phyloP scores from a whole-genome alignment of 202 grass and related monocot species.

The Panicum virgatum region DNA sequence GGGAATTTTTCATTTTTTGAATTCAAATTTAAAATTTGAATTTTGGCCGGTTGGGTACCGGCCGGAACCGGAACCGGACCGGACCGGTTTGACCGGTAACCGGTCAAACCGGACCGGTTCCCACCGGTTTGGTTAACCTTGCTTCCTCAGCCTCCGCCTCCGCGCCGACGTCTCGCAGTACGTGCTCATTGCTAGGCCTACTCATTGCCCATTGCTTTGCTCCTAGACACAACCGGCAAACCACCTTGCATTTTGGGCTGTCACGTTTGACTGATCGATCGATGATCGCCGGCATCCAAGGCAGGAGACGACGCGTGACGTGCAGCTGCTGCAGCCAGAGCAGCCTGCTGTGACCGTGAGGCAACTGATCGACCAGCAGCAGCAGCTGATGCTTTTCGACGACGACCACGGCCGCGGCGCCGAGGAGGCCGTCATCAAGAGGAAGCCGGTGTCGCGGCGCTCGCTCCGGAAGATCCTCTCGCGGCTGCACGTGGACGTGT shows the following conservation, averaged over 20 bases:
- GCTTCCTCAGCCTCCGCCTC: conserved; percentile 52
- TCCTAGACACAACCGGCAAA: not conserved
- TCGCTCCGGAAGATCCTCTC: conserved; percentile 51
- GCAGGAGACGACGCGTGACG: conserved; percentile 5
- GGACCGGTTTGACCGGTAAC: too few relatives aligned
- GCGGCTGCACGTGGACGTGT: conserved; percentile 42
- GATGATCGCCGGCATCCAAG: not conserved
- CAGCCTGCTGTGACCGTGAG: not conserved
- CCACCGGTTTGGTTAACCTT: too few relatives aligned
- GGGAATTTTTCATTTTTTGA: too few relatives aligned
- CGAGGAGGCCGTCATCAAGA: not conserved
- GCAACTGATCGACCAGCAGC: conserved; percentile 18
- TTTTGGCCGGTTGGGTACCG: too few relatives aligned
- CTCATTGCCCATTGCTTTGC: not conserved
- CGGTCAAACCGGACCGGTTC: too few relatives aligned
- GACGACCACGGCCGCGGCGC: not conserved
- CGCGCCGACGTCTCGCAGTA: conserved; percentile 18
- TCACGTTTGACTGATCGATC: too few relatives aligned
- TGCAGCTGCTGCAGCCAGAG: conserved; percentile 2
- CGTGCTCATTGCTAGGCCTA: too few relatives aligned
- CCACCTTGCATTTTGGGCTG: too few relatives aligned
- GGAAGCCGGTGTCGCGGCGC: conserved; percentile 43
- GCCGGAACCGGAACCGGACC: too few relatives aligned
- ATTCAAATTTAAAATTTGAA: too few relatives aligned
- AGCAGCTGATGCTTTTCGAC: not conserved